phyloP scores from a whole-genome alignment of 371 early-diverging fungal genomes.

The Apophysomyces trapeziformis region DNA sequence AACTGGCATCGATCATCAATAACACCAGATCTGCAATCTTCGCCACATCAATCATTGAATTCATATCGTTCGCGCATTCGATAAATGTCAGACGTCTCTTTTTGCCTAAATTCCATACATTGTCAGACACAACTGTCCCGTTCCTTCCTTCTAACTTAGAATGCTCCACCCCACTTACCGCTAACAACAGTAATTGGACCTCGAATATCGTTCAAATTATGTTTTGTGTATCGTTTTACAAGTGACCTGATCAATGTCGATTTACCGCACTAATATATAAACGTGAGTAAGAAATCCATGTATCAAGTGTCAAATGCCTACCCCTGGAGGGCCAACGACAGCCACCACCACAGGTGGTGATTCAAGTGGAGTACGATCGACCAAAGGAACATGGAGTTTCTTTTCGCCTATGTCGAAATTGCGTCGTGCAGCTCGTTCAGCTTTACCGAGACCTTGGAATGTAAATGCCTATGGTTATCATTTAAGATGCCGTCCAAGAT shows the following conservation, averaged over 20 bases:
- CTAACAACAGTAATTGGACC: conserved; percentile 97
- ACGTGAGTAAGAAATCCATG: neutral
- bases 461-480: conserved; percentile 75
- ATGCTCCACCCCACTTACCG: conserved; percentile 45
- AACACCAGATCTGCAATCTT: conserved; percentile 98
- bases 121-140: neutral
- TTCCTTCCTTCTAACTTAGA: neutral
- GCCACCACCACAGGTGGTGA: conserved; percentile 94
- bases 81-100: conserved; percentile 95
- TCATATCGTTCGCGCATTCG: conserved; percentile 95
- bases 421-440: conserved; percentile 80
- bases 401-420: conserved; percentile 90
- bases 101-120: conserved; percentile 59
- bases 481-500: neutral
- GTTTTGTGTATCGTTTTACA: conserved; percentile 95
- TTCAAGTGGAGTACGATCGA: conserved; percentile 92
- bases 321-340: conserved; percentile 95
- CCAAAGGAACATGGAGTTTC: conserved; percentile 93
- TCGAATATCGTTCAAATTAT: conserved; percentile 87
- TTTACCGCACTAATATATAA: conserved; percentile 78
- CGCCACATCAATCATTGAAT: conserved; percentile 96
- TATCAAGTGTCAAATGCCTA: conserved; percentile 40
- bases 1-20: conserved; percentile 94
- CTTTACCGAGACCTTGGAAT: conserved; percentile 74
- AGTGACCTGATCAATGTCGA: conserved; percentile 94